Evolutionary conservation across 2,329 filamentous ascomycete genomes (phyloP), one percentile per base, ranked within the genome.

Genomic region (Chaetomiaceae sp.): DNA sequence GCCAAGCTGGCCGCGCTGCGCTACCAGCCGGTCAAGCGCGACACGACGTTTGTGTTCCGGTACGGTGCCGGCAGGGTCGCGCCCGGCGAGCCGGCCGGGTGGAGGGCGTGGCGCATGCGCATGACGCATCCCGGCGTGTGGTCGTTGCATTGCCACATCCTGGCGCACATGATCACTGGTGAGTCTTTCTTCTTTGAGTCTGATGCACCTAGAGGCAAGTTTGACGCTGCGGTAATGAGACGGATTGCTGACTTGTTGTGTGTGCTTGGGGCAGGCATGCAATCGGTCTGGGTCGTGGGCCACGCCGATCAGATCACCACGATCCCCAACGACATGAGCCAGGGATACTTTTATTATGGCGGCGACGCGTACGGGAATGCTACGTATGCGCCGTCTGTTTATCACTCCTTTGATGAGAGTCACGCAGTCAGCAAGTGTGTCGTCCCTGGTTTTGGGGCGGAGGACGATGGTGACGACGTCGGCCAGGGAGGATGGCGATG

Each of bases 71-170:
- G 65, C 3, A 69, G 68, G 20, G 73, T 70, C 0, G 56, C 55
- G 2, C 62, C 71, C 0, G 65, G 72, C 4, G 61, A 68, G 5
- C 70, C 70, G 2, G 68, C 72, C 0, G 79, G 81, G 0, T 86
- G 82, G 82, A 68, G 81, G 17, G 81, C 73, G 0, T 85, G 81
- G 82, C 68, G 82, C 9, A 64, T 83, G 1, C 60, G 68, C 4
- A 62, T 75, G 1, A 66, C 62, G 1, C 58, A 77, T 3, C 74
- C 82, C 0, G 81, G 80, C 0, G 77, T 78, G 3, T 83, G 78
- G 78, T 77, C 83, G 77, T 68, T 83, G 55, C 80, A 83, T 62
- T 83, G 80, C 55, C 80, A 83, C 61, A 73, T 77, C 14, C 55
- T 78, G 44, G 73, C 75, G 48, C 80, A 83, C 60, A 78, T 80